A percentile compares a stretch with the other conserved stretches of the same genome.
phyloP scores from a whole-genome alignment of 305 asterid genomes.

The Solanum chacoense region DNA sequence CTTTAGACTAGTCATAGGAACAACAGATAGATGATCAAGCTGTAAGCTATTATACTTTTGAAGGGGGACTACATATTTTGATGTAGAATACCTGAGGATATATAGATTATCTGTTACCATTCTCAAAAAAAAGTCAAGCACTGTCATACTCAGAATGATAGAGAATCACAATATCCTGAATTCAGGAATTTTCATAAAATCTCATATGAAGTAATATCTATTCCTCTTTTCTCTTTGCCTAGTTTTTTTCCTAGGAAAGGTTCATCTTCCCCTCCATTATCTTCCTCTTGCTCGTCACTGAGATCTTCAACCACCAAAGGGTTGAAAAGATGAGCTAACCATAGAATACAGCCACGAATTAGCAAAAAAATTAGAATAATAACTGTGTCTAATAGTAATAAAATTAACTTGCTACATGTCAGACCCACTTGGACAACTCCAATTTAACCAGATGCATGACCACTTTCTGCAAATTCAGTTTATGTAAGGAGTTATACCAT shows the following conservation, averaged over 20 bases:
- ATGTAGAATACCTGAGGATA: not conserved
- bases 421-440: not conserved
- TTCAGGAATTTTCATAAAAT: not conserved
- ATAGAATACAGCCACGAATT: not conserved
- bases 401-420: not conserved
- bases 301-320: not conserved
- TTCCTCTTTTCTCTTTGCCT: not conserved
- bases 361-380: not conserved
- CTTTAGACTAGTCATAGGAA: not conserved
- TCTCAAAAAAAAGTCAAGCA: not conserved
- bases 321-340: not conserved
- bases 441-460: not conserved
- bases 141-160: not conserved
- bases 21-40: not conserved
- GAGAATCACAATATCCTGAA: not conserved
- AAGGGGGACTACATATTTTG: not conserved
- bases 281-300: not conserved
- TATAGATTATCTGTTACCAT: not conserved
- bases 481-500: not conserved
- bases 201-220: not conserved
- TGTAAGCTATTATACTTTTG: not conserved
- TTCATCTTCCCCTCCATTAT: not conserved
- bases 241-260: not conserved
- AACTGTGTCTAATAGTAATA: not conserved
- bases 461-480: not conserved